Evolutionary conservation across 2,329 filamentous ascomycete genomes (phyloP), one percentile per base, ranked within the genome.

Genomic region (Geosmithia putterillii): DNA sequence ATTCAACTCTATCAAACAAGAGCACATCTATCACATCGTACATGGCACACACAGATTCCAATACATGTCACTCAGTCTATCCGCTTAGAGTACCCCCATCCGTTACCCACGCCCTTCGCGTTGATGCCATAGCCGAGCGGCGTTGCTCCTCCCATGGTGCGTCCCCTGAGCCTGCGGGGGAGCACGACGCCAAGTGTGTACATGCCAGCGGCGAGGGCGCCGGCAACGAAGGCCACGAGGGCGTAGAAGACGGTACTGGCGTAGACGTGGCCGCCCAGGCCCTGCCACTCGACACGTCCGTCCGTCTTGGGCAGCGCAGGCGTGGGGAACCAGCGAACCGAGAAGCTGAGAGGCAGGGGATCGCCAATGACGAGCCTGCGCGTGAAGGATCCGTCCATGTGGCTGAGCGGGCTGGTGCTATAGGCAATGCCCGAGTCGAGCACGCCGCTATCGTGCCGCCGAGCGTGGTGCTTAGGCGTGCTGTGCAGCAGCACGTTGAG

Each of bases 361-460:
- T 96, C 89, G 12, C 90, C 89, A 50, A 95, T 94, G 25, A 95
- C 77, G 40, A 95, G 74, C 53, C 81, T 81, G 71, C 66, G 72
- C 39, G 64, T 68, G 54, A 69, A 54, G 47, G 69, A 66, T 12
- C 70, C 70, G 10, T 67, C 64, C 55, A 74, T 70, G 51, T 79
- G 73, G 48, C 76, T 75, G 32, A 85, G 70, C 18, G 84, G 79
- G 15, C 82, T 84, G 2, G 89, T 83, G 50, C 79, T 86, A 64
- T 98, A 96, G 6, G 89, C 90, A 3, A 86, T 81, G 19, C 81
- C 89, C 15, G 86, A 89, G 55, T 95, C 86, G 37, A 95, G 75
- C 17, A 89, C 87, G 23, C 89, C 89, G 18, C 77, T 81, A 62
- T 74, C 79, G 64, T 70, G 81, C 51, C 66, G 80, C 38, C 73